Conservation (phyloP, 2,329 filamentous ascomycete genomes). For the Ceratocystis papillata region DNA sequence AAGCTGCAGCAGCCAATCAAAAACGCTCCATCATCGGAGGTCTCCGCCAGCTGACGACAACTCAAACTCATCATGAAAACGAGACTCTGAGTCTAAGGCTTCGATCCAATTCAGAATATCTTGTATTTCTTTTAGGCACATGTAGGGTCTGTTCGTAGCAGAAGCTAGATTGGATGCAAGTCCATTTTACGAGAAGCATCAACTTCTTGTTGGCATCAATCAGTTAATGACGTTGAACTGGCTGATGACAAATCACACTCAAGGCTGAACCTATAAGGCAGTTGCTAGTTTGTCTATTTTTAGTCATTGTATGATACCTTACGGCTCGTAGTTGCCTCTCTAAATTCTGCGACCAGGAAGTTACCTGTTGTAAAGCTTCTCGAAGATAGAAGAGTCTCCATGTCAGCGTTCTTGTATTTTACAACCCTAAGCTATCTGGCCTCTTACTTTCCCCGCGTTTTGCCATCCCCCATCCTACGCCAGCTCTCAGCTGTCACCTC, state of each 20-base stretch:
- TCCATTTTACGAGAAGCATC: no score
- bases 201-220: background rate
- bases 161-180: no score
- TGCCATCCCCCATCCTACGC: background rate
- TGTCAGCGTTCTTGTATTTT: background rate
- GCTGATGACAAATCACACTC: background rate
- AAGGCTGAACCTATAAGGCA: background rate
- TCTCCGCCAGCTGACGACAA: background rate
- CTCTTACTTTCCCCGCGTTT: background rate
- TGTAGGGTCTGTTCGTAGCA: no score
- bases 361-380: background rate
- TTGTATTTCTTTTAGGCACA: no score
- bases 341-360: background rate
- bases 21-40: conserved; percentile 47
- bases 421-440: background rate
- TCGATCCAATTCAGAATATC: no score
- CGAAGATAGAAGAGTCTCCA: background rate
- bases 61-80: background rate
- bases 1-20: conserved; percentile 51
- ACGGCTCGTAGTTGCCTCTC: no score
- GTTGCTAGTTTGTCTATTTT: background rate
- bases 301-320: background rate
- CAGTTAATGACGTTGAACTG: background rate
- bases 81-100: no score
- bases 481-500: background rate